Conservation (phyloP, 768 basidiomycete genomes). For the Paxillus rubicundulus region DNA sequence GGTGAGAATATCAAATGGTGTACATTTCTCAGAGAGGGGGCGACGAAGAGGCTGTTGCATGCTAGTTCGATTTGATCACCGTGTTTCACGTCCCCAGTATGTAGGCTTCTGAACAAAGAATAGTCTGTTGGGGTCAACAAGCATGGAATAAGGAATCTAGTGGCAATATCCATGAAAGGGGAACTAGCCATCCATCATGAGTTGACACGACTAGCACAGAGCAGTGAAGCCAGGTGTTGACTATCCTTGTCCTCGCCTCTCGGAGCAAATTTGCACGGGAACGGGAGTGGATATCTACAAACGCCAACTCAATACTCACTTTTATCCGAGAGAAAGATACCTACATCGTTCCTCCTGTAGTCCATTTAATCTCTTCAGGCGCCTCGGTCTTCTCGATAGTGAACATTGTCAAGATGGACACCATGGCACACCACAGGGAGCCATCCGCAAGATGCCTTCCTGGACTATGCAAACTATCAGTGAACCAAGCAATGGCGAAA, state of each 20-base stretch:
- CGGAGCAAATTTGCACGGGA: constrained; percentile 13
- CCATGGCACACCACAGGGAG: constrained; percentile 37
- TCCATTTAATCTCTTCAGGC: constrained; percentile 17
- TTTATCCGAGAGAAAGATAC: not conserved
- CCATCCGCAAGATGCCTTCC: constrained; percentile 36
- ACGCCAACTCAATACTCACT: not conserved
- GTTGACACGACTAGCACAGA: constrained; percentile 5
- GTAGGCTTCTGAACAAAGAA: too few species aligned
- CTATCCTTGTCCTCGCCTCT: constrained; percentile 16
- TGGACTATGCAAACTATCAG: constrained; percentile 9
- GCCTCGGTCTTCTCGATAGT: constrained; percentile 16
- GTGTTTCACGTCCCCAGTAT: too few species aligned
- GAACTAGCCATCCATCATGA: not conserved
- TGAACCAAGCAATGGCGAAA: too few species aligned
- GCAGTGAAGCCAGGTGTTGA: constrained; percentile 11
- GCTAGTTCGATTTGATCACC: too few species aligned
- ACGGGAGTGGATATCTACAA: constrained; percentile 15
- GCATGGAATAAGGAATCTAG: too few species aligned
- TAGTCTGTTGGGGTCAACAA: too few species aligned
- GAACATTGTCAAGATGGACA: constrained; percentile 18
- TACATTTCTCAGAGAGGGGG: too few species aligned
- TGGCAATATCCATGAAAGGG: too few species aligned
- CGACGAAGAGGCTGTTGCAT: too few species aligned
- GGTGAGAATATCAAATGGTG: too few species aligned
- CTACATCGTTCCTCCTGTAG: constrained; percentile 16